Evolutionary conservation across 1,284 basidiomycete species (phyloP).

Genomic region (Lignosus rhinocerotis): DNA sequence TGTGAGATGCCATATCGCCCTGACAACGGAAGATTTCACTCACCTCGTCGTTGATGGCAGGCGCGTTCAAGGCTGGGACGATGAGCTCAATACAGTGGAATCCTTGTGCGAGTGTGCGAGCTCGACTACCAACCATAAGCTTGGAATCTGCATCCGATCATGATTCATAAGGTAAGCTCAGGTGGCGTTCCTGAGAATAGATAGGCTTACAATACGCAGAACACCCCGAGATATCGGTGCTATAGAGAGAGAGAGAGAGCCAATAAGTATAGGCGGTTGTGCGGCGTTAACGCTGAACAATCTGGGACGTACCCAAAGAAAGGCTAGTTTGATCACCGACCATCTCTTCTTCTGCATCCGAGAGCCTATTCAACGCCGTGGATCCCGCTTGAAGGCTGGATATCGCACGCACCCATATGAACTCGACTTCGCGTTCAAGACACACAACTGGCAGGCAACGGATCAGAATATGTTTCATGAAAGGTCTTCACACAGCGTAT

Average conservation of each 20-base stretch:
- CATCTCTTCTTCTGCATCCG: constrained; percentile 28
- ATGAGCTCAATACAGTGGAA: background rate
- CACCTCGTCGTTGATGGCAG: constrained; percentile 20
- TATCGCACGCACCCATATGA: constrained; percentile 27
- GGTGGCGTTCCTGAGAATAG: background rate
- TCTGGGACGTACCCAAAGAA: constrained; percentile 27
- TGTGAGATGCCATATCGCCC: background rate
- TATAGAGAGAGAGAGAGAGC: constrained; percentile 2
- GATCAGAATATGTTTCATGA: background rate
- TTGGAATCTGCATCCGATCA: constrained; percentile 21
- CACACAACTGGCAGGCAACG: constrained; percentile 21
- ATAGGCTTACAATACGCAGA: constrained; percentile 26
- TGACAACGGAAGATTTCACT: constrained; percentile 6
- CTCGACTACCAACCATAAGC: constrained; percentile 23
- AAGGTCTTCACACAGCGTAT: too few species aligned
- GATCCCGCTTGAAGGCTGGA: background rate
- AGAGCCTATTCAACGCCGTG: background rate
- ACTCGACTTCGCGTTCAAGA: constrained; percentile 29
- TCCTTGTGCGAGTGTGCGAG: background rate
- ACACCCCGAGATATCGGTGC: constrained; percentile 31
- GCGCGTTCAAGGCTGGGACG: constrained; percentile 18
- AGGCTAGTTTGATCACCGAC: constrained; percentile 31
- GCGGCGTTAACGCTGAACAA: background rate
- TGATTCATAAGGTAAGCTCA: background rate
- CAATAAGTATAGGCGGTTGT: constrained; percentile 3